phyloP scores from a whole-genome alignment of 345 rosid genomes.

The Sisymbrium irio region DNA sequence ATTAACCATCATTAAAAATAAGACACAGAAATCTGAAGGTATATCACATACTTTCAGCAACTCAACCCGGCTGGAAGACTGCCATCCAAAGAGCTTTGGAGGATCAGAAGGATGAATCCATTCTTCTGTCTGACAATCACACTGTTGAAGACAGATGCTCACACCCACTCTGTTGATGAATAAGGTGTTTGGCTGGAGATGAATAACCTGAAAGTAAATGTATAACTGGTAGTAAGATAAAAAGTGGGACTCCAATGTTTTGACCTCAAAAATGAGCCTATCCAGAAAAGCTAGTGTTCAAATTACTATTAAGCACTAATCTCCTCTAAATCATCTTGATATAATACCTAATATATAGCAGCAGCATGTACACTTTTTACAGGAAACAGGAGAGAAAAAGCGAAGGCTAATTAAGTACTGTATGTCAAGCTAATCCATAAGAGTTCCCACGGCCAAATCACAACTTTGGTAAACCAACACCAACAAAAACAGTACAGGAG shows the following conservation, averaged over 20 bases:
- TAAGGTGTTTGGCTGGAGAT: conserved; percentile 84
- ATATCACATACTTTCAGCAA: conserved; percentile 60
- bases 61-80: conserved; percentile 62
- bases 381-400: conserved; percentile 6
- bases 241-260: not conserved
- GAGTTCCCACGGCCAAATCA: not conserved
- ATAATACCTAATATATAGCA: conserved; percentile 18
- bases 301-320: conserved; percentile 4
- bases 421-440: not conserved
- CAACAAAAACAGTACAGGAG: conserved; percentile 12
- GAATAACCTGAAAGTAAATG: conserved; percentile 64
- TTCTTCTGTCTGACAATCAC: conserved; percentile 67
- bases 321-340: conserved; percentile 15
- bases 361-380: not conserved
- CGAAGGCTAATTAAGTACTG: conserved; percentile 4
- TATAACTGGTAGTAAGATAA: conserved; percentile 15
- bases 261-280: not conserved
- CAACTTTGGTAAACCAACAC: conserved; percentile 8
- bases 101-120: conserved; percentile 88
- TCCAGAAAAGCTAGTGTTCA: not conserved
- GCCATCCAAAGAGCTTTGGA: conserved; percentile 81
- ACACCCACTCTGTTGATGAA: conserved; percentile 79
- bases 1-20: not conserved
- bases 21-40: conserved; percentile 1
- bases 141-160: conserved; percentile 80